Base-by-base conservation (phyloP, 345 rosid genomes). In the Dovyalis caffra region DNA sequence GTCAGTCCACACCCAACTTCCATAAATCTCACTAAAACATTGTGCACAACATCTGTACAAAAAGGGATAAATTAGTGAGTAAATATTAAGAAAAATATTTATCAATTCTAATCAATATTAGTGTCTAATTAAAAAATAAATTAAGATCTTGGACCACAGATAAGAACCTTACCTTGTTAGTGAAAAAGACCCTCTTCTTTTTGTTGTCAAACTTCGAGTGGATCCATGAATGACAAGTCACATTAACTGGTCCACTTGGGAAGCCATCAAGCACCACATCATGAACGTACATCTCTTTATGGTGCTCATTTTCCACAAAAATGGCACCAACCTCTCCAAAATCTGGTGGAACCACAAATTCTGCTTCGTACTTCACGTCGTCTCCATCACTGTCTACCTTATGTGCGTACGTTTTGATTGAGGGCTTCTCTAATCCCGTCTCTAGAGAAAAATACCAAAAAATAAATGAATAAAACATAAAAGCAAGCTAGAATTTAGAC, bases 161-260 rank as follows among this genome's bases (percentile, higher is more conserved):
- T n/a, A n/a, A n/a, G n/a, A n/a, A n/a, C n/a, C n/a, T 9, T 15
- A 85, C 95, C 90, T 89, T 87, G 61, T 76, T 66, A 26, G 87
- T 79, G 81, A 94, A 92, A 83, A 94, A 89, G 68, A 94, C 37
- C 45, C 98, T 78, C 66, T 87, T 78, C 9, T 11, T 64, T 26
- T 78, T 47, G 20, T 34, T n/a, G 31, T 58, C 11, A 18, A 10
- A 14, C 40, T 28, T 62, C 38, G 83, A n/a, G 1, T 58, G 76
- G 51, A 67, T 76, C 79, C 79, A 75, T 0, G 79, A 75, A 29
- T 71, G 31, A 18, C 79, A 80, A 20, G 69, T 16, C 6, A 80
- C 7, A 29, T 65, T 12, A 9, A 71, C 34, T 1, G 76, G 35
- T 14, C 79, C 76, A 2, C 9, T 2, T 3, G 37, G 7, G 60